phyloP scores from a whole-genome alignment of 192 early-diverging fungal genomes.

The Dissophora globulifera region DNA sequence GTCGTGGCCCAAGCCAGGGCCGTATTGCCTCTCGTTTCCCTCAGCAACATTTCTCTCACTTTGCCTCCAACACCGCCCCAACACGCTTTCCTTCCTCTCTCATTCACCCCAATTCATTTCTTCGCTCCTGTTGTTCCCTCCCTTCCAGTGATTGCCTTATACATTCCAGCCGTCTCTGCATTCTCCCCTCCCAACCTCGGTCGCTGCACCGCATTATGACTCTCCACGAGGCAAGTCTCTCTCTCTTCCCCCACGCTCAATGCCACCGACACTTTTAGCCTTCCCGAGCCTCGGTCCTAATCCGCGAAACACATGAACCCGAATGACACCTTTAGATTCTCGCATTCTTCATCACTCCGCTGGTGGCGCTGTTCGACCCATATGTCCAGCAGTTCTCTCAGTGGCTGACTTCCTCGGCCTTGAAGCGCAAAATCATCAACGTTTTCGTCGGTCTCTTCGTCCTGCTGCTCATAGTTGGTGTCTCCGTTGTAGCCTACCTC shows the following conservation, averaged over 20 bases:
- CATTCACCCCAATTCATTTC: too few relatives aligned
- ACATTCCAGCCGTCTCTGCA: too few relatives aligned
- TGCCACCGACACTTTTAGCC: too few relatives aligned
- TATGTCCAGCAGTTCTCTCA: conserved; percentile 47
- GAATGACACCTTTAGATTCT: conserved; percentile 30
- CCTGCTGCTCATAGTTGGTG: conserved; percentile 25
- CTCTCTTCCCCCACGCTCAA: background rate
- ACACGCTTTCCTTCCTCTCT: too few relatives aligned
- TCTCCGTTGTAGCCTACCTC: conserved; percentile 51
- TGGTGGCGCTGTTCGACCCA: conserved; percentile 51
- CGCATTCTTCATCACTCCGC: conserved; percentile 54
- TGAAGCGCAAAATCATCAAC: conserved; percentile 56
- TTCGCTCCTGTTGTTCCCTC: too few relatives aligned
- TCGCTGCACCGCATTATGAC: conserved; percentile 26
- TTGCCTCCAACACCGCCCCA: too few relatives aligned
- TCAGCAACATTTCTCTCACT: too few relatives aligned
- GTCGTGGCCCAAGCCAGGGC: too few relatives aligned
- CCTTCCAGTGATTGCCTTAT: too few relatives aligned
- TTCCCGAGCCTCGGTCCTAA: too few relatives aligned
- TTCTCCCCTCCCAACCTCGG: background rate
- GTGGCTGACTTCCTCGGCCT: conserved; percentile 49
- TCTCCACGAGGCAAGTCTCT: conserved; percentile 37
- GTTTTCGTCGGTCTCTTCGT: conserved; percentile 43
- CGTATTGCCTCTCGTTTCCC: too few relatives aligned
- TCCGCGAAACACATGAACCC: background rate